phyloP scores from a whole-genome alignment of 495 filamentous ascomycete species.

The Penicillium verhagenii region DNA sequence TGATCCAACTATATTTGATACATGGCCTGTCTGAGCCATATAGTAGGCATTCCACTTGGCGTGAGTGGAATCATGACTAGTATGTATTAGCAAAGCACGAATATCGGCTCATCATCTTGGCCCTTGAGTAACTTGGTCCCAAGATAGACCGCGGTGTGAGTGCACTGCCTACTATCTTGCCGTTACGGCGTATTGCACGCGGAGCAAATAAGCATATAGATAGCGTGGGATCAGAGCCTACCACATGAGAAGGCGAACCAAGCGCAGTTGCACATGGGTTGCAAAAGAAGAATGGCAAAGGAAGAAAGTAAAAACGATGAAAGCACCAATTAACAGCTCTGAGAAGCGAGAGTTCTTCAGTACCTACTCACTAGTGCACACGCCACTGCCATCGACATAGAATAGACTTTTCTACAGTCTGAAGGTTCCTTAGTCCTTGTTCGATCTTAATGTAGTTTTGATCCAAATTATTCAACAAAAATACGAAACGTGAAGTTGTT shows the following conservation, averaged over 20 bases:
- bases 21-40: conserved; percentile 63
- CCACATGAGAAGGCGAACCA: conserved; percentile 38
- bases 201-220: conserved; percentile 85
- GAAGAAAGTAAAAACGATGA: background rate
- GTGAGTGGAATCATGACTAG: background rate
- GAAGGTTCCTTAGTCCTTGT: too few species aligned
- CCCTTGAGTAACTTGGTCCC: too few species aligned
- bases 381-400: conserved; percentile 66
- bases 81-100: too few species aligned
- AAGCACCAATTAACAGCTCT: background rate
- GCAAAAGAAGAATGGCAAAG: background rate
- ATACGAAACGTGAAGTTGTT: too few species aligned
- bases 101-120: too few species aligned
- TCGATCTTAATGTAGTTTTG: too few species aligned
- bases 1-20: conserved; percentile 93
- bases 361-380: conserved; percentile 74
- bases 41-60: conserved; percentile 59
- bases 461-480: too few species aligned
- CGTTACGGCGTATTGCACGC: conserved; percentile 54
- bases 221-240: conserved; percentile 84
- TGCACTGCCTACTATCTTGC: conserved; percentile 27
- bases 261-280: background rate
- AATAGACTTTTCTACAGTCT: conserved; percentile 76
- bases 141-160: conserved; percentile 61
- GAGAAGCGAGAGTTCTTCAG: conserved; percentile 1